phyloP scores from a whole-genome alignment of 2,329 filamentous ascomycete species.

The Fusarium odoratissimum region DNA sequence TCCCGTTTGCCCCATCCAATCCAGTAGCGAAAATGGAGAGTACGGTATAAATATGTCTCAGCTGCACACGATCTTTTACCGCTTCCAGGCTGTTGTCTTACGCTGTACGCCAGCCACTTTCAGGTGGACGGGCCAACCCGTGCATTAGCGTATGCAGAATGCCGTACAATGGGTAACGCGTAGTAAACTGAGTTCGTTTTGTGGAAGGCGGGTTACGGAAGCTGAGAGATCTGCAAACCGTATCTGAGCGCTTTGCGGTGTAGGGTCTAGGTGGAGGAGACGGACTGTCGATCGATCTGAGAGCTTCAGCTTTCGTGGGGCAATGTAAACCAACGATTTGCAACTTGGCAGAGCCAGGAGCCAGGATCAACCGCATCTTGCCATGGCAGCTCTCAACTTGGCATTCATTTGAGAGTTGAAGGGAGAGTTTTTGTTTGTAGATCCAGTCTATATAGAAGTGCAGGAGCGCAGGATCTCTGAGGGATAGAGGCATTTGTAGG shows the following conservation, averaged over 20 bases:
- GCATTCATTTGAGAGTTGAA: rapidly evolving
- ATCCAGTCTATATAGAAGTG: rapidly evolving
- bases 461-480: rapidly evolving
- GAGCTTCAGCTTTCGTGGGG: not conserved
- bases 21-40: not conserved
- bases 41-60: not conserved
- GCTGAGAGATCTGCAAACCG: not conserved
- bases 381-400: not conserved
- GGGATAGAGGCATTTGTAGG: not conserved
- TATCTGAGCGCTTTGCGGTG: not conserved
- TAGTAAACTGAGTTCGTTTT: not conserved
- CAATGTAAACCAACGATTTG: no score
- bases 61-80: constrained; percentile 1
- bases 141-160: not conserved
- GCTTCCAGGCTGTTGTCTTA: not conserved
- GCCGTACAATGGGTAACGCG: not conserved
- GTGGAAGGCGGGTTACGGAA: not conserved
- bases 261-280: no score
- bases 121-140: not conserved
- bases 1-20: not conserved
- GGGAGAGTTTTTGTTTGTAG: not conserved
- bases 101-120: not conserved
- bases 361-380: not conserved
- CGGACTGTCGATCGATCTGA: not conserved
- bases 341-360: not conserved